These are phyloP conservation scores for Ilex asprella DNA, from an alignment of 257 asterid species.

Conservation along the genomic window DNA sequence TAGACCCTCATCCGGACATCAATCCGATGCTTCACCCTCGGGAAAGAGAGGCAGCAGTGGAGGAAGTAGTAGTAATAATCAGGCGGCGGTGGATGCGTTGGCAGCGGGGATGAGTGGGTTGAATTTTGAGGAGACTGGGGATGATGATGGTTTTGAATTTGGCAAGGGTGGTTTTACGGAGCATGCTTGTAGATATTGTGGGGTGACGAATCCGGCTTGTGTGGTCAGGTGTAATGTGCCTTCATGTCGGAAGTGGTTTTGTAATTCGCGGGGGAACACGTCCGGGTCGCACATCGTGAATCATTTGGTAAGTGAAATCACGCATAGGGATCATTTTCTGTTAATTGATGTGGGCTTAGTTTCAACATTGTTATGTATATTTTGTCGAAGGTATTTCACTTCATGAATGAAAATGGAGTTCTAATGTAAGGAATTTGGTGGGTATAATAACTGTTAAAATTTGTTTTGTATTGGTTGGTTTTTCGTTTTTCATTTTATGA, in stretches of 20 bases:
- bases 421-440: no score
- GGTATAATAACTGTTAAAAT: no score
- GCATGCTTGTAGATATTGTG: constrained; percentile 92
- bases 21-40: constrained; percentile 48
- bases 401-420: no score
- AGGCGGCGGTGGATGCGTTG: constrained; percentile 78
- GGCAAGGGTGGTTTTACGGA: constrained; percentile 85
- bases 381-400: no score
- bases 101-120: constrained; percentile 92
- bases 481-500: no score
- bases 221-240: constrained; percentile 96
- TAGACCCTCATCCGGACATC: constrained; percentile 29
- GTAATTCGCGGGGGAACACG: constrained; percentile 96
- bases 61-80: constrained; percentile 29
- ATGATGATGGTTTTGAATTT: constrained; percentile 79
- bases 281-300: constrained; percentile 97
- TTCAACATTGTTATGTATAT: no score
- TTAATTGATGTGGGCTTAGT: no score
- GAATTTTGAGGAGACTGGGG: constrained; percentile 91
- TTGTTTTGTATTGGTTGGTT: no score
- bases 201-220: constrained; percentile 91
- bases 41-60: constrained; percentile 13
- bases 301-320: constrained; percentile 66
- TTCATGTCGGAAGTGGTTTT: constrained; percentile 93
- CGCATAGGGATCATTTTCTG: no score